Evolutionary conservation across 2,329 filamentous ascomycete genomes (phyloP).

Genomic region (Colletotrichum shisoi): DNA sequence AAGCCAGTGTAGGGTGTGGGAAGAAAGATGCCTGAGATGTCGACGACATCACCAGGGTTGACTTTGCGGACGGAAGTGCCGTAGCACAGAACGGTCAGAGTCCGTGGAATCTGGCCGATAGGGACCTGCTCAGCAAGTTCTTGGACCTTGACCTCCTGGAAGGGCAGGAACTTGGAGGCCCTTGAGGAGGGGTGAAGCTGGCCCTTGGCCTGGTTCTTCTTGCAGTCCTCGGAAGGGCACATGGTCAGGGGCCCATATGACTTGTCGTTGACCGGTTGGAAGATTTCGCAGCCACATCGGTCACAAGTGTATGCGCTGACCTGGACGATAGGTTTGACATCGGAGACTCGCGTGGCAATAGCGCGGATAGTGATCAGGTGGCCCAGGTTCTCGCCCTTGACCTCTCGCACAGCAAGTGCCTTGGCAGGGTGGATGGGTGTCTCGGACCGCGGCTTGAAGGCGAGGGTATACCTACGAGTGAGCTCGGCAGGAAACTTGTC

Average conservation of each 20-base stretch:
- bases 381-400: slow-evolving; percentile 90
- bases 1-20: slow-evolving; percentile 99
- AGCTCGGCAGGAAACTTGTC: slow-evolving; percentile 91
- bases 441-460: slow-evolving; percentile 90
- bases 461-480: slow-evolving; percentile 91
- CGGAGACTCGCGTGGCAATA: slow-evolving; percentile 93
- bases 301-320: slow-evolving; percentile 99
- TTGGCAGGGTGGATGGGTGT: slow-evolving; percentile 69
- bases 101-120: slow-evolving; percentile 94
- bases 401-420: slow-evolving; percentile 86
- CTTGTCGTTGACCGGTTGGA: slow-evolving; percentile 91
- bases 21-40: slow-evolving; percentile 93
- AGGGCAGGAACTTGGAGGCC: slow-evolving; percentile 94
- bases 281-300: slow-evolving; percentile 94
- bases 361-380: slow-evolving; percentile 92
- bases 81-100: slow-evolving; percentile 87
- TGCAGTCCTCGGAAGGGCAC: slow-evolving; percentile 91
- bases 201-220: slow-evolving; percentile 88
- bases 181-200: slow-evolving; percentile 94
- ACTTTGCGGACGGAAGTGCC: slow-evolving; percentile 85
- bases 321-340: slow-evolving; percentile 96
- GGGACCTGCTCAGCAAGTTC: slow-evolving; percentile 99
- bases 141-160: slow-evolving; percentile 98
- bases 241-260: slow-evolving; percentile 86
- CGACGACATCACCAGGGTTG: slow-evolving; percentile 92